Evolutionary conservation across 192 early-diverging fungal genomes (phyloP).

Genomic region (Oehlia diaphana): DNA sequence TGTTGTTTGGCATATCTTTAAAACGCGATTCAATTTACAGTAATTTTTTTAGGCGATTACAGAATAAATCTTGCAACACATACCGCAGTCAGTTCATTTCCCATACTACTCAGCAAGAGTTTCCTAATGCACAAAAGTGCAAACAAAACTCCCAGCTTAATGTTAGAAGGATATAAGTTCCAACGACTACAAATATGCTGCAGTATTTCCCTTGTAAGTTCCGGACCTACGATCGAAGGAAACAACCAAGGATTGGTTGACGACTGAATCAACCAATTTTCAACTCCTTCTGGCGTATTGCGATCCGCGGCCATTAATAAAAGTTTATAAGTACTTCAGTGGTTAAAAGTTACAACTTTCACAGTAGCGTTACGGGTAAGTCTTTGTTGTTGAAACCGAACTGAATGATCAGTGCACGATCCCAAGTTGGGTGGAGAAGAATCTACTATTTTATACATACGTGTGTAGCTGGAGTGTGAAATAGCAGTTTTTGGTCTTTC

Average conservation of each 20-base stretch:
- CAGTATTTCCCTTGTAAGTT: slow-evolving; percentile 1
- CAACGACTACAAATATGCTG: slow-evolving; percentile 12
- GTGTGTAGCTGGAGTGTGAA: background rate
- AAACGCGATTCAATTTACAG: too few relatives aligned
- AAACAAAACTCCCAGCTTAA: slow-evolving; percentile 18
- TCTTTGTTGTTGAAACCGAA: background rate
- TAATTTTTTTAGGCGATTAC: too few relatives aligned
- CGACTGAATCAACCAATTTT: background rate
- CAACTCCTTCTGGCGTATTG: background rate
- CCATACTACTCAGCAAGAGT: background rate
- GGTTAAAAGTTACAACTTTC: background rate
- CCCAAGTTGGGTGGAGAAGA: background rate
- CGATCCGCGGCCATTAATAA: slow-evolving; percentile 8
- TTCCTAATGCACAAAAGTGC: slow-evolving; percentile 18
- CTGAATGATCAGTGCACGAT: background rate
- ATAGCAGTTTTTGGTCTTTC: background rate
- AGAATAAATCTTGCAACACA: too few relatives aligned
- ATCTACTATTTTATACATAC: slow-evolving; percentile 7
- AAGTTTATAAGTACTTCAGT: background rate
- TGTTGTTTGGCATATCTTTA: too few relatives aligned
- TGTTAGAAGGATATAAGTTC: background rate
- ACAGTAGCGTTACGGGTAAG: background rate
- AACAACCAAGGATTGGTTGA: slow-evolving; percentile 5
- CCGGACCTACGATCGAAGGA: background rate
- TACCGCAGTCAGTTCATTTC: background rate